Percentiles rank a stretch among this genome's conserved stretches.
Conservation (phyloP, 345 rosid species). For the Syzygium oleosum region DNA sequence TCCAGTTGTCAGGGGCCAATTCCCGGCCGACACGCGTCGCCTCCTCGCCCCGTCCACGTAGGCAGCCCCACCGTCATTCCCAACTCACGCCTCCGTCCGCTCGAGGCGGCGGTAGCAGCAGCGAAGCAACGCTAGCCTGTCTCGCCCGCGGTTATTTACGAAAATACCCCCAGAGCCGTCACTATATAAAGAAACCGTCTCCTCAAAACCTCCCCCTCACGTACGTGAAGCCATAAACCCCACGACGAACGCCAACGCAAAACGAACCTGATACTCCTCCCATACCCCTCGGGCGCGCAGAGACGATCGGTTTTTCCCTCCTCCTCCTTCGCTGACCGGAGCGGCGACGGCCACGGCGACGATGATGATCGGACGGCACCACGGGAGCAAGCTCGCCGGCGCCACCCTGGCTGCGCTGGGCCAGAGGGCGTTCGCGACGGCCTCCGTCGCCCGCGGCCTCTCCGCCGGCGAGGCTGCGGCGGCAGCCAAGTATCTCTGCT, state of each 20-base stretch:
- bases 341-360: background rate
- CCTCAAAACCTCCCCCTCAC: background rate
- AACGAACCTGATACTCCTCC: background rate
- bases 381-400: background rate
- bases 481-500: background rate
- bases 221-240: background rate
- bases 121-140: background rate
- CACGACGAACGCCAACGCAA: background rate
- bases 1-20: background rate
- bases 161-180: background rate
- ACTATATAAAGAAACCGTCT: background rate
- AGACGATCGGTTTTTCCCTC: background rate
- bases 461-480: background rate
- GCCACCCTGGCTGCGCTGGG: conserved; percentile 2
- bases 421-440: conserved; percentile 8
- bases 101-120: background rate
- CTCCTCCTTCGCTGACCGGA: background rate
- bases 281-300: background rate
- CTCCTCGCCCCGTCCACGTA: background rate
- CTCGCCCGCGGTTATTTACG: background rate
- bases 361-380: conserved; percentile 6
- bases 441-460: background rate
- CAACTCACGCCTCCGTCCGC: background rate
- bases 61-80: background rate
- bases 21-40: background rate